Base-by-base conservation (phyloP, 805 yeast species). In the Soucietia sequanensis region DNA sequence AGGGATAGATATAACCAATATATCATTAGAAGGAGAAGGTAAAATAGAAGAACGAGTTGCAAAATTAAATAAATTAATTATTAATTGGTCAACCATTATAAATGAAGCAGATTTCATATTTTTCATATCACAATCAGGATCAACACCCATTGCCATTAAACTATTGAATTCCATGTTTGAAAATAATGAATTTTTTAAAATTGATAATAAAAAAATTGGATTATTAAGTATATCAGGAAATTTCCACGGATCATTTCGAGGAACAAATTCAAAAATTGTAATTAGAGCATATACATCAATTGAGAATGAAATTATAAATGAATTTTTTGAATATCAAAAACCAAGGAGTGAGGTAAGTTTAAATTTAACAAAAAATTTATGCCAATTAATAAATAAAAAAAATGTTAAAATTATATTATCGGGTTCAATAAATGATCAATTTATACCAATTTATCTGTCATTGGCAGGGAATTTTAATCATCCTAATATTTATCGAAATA, bases 11-110 rank as follows among this genome's bases (percentile, higher is more conserved):
- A 56, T 67, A 8, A 56, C 59, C 26, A 55, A 68, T 0, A 64
- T 68, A 23, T 62, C 70, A 5, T 47, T 68, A 7, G 74, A 68
- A 32, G 72, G 74, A 1, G 58, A 57, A 33, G 72, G 72, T 4
- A 52, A 48, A 18, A 52, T 62, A 12, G 42, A 44, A 6, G 57
- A 58, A 9, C 38, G 71, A 27, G 61, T 53, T 4, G 47, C 49
- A 6, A 43, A 49, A 25, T 47, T 60, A 23, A 32, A 48, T 11
- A 36, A 44, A 27, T 38, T 68, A 6, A 43, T 68, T 8, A 38
- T 42, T 9, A 67, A 65, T 37, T 68, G 74, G 74, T 34, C 33
- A 9, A 50, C 42, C 9, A 36, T 46, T 9, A 46, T 68, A 3
- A 45, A 43, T 11, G 44, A 44, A 5, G 38, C 64, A 31, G 72